Base-by-base conservation (phyloP, 331 rosid genomes). In the Acacia pycnantha region DNA sequence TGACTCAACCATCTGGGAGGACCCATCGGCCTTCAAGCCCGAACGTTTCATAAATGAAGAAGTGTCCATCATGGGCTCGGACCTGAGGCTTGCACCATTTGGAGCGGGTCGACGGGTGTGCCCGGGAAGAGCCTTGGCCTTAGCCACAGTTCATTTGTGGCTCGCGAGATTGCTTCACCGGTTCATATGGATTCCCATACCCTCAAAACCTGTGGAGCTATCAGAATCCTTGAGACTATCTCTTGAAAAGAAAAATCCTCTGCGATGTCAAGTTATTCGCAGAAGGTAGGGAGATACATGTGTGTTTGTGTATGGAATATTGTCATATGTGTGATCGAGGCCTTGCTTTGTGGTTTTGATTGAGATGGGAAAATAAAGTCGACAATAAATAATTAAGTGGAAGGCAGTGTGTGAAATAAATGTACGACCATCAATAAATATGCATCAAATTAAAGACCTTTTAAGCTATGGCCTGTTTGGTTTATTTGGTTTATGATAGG, bases 121-220 rank as follows among this genome's bases (percentile, higher is more conserved):
- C 73, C 97, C 97, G 0, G 95, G 97, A 0, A 88, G 83, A 73
- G 86, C 83, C 0, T 22, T 92, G 26, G 94, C 92, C 58, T 80
- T 92, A 78, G 86, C 97, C 66, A 92, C 95, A 0, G 88, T 89
- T 70, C 95, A 91, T 50, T 37, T 91, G 15, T 93, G 97, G 97
- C 89, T 93, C 0, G 97, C 94, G 27, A 62, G 86, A 15, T 81
- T 93, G 73, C 86, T 93, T 31, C 92, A 88, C 19, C 79, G 54
- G 26, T 93, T 79, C 80, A 78, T 22, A 48, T 93, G 95, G 94
- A 22, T 53, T 53, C 26, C 86, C 64, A 91, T 92, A 0, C 59
- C 74, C 0, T 69, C 82, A 0, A 70, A 83, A 21, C 71, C 81
- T 0, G 80, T 92, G 31, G 92, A 89, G 66, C 90, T 93, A 73